Evolutionary conservation across 345 rosid species (phyloP), one percentile per base, ranked within the genome.

Genomic region (Cardamine occulta): DNA sequence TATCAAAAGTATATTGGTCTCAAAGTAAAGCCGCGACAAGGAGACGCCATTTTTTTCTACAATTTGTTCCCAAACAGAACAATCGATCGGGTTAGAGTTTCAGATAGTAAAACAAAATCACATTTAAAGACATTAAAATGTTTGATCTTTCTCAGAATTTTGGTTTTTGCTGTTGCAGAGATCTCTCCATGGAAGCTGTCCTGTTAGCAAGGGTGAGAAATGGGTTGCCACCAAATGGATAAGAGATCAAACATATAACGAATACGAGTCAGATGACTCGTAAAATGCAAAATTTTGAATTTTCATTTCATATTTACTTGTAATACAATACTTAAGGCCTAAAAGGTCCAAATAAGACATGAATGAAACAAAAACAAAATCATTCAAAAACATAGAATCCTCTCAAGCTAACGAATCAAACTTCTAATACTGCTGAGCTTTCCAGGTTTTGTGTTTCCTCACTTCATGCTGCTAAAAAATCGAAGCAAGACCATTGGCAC

Each of bases 191-290:
- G 85, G 85, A 47, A 87, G 91, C 72, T 87, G 88, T 75, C 87
- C 90, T 0, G 91, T 89, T 47, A 73, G 82, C 52, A 78, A 63
- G 13, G 91, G 91, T 31, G 82, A 82, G 78, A 89, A 89, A 81
- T 89, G 95, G 91, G 89, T 86, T 70, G 95, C 82, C 0, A 79
- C 95, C 18, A 89, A 89, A 73, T 89, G 90, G 95, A 84, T 89
- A 53, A 82, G 91, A 74, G 88, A 87, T 35, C 87, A 77, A 80
- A 70, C 44, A 63, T 45, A 31, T 63, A 64, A 47, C 17, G 61
- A 67, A 37, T 37, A 13, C 28, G 14, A 28, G 4, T 19, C 19
- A 19, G 31, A 51, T 21, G 52, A 39, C 32, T 32, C 11, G 18
- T 57, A 42, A 57, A 29, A 2, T 10, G 26, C 18, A 14, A 39